Conservation (phyloP, 116 monocot species). For the Zostera marina region DNA sequence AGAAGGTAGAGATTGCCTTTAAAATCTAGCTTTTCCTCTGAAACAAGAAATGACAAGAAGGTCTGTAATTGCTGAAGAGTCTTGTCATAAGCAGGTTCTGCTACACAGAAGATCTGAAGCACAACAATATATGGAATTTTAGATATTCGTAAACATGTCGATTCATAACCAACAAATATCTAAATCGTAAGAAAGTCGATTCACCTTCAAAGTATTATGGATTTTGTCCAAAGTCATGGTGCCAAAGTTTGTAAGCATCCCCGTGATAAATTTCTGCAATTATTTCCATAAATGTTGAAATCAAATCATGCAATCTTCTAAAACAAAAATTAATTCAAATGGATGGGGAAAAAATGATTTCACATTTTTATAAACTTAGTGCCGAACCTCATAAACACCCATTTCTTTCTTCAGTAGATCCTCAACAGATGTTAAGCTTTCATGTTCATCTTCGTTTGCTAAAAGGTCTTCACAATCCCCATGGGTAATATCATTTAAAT, state of each 20-base stretch:
- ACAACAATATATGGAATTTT: neutral
- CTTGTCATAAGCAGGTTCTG: slow-evolving; percentile 92
- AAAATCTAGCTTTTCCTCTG: slow-evolving; percentile 81
- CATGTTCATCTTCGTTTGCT: slow-evolving; percentile 57
- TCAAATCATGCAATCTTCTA: neutral
- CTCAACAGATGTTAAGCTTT: slow-evolving; percentile 69
- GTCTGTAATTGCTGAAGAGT: slow-evolving; percentile 88
- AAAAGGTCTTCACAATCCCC: slow-evolving; percentile 27
- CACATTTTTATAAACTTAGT: neutral
- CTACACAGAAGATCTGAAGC: slow-evolving; percentile 85
- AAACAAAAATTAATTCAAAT: neutral
- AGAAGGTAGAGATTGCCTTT: slow-evolving; percentile 59
- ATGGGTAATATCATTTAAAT: slow-evolving; percentile 23
- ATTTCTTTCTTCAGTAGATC: slow-evolving; percentile 87
- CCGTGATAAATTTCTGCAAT: slow-evolving; percentile 86
- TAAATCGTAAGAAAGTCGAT: neutral
- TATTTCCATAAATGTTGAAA: neutral
- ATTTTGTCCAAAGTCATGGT: slow-evolving; percentile 77
- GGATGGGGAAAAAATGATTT: neutral
- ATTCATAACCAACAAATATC: neutral
- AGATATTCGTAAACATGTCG: neutral
- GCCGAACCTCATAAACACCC: slow-evolving; percentile 75
- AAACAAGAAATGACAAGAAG: slow-evolving; percentile 61
- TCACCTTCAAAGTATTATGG: slow-evolving; percentile 91
- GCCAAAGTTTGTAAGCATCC: slow-evolving; percentile 96